Evolutionary conservation across 192 early-diverging fungal genomes (phyloP).

Genomic region (Gamsiella multidivaricata): DNA sequence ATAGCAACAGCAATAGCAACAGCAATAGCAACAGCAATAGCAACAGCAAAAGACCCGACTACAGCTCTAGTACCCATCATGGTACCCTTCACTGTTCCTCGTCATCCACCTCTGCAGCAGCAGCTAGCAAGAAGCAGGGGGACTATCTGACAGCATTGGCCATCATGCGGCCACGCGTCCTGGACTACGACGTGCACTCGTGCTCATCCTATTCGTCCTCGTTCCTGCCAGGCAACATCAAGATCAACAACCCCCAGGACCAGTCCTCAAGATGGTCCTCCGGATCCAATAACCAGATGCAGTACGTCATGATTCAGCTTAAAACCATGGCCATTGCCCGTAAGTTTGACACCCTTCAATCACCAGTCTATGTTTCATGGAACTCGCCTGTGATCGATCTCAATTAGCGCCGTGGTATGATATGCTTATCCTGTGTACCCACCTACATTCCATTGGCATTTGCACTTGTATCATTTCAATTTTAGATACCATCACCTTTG

Average conservation of each 20-base stretch:
- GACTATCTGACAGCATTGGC: constrained; percentile 48
- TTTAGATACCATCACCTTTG: constrained; percentile 89
- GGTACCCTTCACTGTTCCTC: no score
- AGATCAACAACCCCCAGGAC: constrained; percentile 84
- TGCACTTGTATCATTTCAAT: neutral
- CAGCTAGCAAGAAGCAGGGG: constrained; percentile 31
- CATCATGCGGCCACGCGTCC: constrained; percentile 49
- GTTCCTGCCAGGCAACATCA: constrained; percentile 89
- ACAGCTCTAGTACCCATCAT: no score
- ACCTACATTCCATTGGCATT: neutral
- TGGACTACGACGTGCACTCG: constrained; percentile 71
- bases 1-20: no score
- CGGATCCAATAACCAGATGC: constrained; percentile 86
- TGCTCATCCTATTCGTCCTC: constrained; percentile 87
- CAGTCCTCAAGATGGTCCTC: constrained; percentile 94
- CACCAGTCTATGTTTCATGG: neutral
- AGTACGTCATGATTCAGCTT: constrained; percentile 93
- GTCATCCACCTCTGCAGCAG: no score
- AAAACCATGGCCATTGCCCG: constrained; percentile 86
- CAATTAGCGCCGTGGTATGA: no score
- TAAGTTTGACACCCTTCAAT: constrained; percentile 54
- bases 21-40: no score
- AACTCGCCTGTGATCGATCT: no score
- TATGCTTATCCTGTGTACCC: no score
- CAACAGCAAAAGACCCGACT: no score